Evolutionary conservation across 2,329 filamentous ascomycete species (phyloP).

Genomic region (Neoascochyta sp.): DNA sequence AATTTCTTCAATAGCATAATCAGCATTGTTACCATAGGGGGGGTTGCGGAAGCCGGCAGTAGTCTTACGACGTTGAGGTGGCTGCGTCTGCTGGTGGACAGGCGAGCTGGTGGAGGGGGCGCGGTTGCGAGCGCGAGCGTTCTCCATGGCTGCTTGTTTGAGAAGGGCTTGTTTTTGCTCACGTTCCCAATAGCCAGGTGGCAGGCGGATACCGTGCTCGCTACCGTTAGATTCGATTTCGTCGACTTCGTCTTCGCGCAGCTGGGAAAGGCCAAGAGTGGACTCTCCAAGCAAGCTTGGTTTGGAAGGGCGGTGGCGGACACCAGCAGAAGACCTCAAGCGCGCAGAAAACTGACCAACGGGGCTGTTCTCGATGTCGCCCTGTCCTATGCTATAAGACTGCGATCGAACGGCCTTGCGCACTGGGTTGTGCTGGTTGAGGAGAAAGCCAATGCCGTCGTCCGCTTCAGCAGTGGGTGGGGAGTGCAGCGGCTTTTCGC

Average conservation of each 20-base stretch:
- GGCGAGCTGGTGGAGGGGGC: conserved; percentile 29
- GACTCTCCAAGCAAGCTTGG: conserved; percentile 69
- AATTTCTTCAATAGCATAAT: conserved; percentile 69
- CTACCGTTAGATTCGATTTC: conserved; percentile 64
- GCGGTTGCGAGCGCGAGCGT: conserved; percentile 32
- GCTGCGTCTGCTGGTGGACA: conserved; percentile 15
- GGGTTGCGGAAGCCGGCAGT: conserved; percentile 54
- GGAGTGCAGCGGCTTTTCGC: conserved; percentile 24
- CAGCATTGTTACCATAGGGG: conserved; percentile 57
- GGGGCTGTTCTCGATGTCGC: conserved; percentile 54
- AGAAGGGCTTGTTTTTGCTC: conserved; percentile 32
- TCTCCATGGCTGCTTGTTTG: conserved; percentile 38
- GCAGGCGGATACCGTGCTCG: conserved; percentile 47
- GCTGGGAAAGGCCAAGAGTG: conserved; percentile 26
- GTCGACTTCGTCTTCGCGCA: conserved; percentile 49
- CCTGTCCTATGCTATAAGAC: conserved; percentile 91
- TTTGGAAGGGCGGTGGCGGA: conserved; percentile 78
- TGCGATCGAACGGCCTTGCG: conserved; percentile 93
- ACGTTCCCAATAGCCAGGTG: conserved; percentile 31
- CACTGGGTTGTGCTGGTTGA: conserved; percentile 62
- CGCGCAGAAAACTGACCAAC: conserved; percentile 52
- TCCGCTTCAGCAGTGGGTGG: conserved; percentile 47
- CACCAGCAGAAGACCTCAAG: conserved; percentile 33
- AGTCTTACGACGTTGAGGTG: conserved; percentile 23
- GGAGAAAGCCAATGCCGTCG: conserved; percentile 38